Base-by-base conservation (phyloP, 2,329 filamentous ascomycete species). In the Elsinoe arachidis region DNA sequence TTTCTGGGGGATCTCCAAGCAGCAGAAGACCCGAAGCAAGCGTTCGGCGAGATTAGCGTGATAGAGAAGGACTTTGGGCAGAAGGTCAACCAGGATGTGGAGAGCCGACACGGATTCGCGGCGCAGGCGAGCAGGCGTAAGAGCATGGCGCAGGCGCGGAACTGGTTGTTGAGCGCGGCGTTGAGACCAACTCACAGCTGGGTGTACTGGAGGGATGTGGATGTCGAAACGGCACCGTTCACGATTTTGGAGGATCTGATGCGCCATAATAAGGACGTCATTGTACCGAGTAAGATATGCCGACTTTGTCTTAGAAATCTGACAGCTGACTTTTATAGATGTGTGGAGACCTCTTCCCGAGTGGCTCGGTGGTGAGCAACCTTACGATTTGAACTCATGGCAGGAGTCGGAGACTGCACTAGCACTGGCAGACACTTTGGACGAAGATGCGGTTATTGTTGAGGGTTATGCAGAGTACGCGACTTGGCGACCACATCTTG, bases 11-110 rank as follows among this genome's bases (percentile, higher is more conserved):
- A 84, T 39, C 80, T 96, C 12, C 93, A 99, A 73, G 83, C 82
- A 21, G 82, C 93, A 60, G 78, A 85, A 19, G 88, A 96, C 64
- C 83, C 86, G 10, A 85, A 84, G 64, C 85, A 91, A 73, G 85
- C 87, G 14, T 99, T 91, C 68, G 93, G 93, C 60, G 93, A 99
- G 74, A 93, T 99, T 59, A 96, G 90, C 0, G 93, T 99, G 60
- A 91, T 99, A 63, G 90, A 97, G 74, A 99, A 99, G 75, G 92
- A 99, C 71, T 99, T 99, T 76, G 93, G 93, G 2, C 93, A 99
- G 71, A 92, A 92, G 70, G 93, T 99, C 60, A 89, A 95, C 62
- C 93, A 99, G 73, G 92, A 99, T 73, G 90, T 97, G 23, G 93
- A 99, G 75, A 96, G 90, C 70, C 86, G 93, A 63, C 93, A 99